Base-by-base conservation (phyloP, 192 early-diverging fungal genomes). In the Kappamyces sp. region DNA sequence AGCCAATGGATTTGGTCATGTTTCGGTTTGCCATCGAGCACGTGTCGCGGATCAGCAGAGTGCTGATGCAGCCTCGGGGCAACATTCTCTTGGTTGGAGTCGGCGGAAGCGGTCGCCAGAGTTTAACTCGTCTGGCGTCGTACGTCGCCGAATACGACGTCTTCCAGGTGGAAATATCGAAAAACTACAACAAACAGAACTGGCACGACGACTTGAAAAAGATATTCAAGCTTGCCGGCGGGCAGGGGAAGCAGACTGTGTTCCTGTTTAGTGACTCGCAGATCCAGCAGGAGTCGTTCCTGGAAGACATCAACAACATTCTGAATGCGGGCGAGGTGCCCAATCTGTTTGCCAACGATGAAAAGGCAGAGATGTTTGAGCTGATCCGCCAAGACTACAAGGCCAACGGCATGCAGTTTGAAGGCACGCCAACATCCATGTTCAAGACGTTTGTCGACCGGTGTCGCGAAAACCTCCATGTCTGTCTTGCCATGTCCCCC, bases 151-250 rank as follows among this genome's bases (percentile, higher is more conserved):
- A 82, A 7, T 82, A 69, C 58, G 77, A 82, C 45, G 63, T 82
- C 2, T 76, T 78, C 43, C 80, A 82, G 60, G 73, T 82, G 1
- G 80, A 82, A 50, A 82, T 82, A 48, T 64, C 75, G 2, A 77
- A 71, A 47, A 81, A 81, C 51, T 82, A 82, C 59, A 76, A 70
- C 38, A 47, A 67, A 6, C 63, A 72, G 38, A 71, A 74, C 5
- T 82, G 80, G 80, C 80, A 80, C 52, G 80, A 82, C 40, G 80
- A 82, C 61, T 47, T 82, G 45, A 82, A 82, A 51, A 76, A 80
- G 59, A 64, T 82, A 6, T 74, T 80, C 45, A 65, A 67, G 46
- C 59, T 60, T 8, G 80, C 80, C 14, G 80, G 80, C 7, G 80
- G 70, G 35, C 54, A 64, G 42, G 74, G 75, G 7, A 71, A 73